Base-by-base conservation (phyloP, 139 green algal species). In the Ettlia oleoabundans region DNA sequence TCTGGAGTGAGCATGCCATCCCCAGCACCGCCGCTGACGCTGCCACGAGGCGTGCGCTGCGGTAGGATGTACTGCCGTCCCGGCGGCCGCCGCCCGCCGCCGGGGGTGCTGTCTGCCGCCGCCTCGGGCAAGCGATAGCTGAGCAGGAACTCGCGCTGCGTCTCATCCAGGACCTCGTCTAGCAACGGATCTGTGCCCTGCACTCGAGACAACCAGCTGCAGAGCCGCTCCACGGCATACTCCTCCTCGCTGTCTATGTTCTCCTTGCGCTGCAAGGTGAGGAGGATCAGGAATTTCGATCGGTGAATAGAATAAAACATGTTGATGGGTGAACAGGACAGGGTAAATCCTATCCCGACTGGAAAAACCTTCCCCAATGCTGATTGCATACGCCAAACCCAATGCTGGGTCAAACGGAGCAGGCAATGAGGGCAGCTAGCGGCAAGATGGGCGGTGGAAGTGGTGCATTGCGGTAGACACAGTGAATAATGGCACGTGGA, bases 131-230 rank as follows among this genome's bases (percentile, higher is more conserved):
- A 51, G 33, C 72, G 72, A 51, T 63, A 83, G 47, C 64, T 69
- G 24, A 83, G 78, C 33, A 76, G 47, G 78, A 74, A 83, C 35
- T 69, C 78, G 0, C 78, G 78, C 78, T 83, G 78, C 33, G 78
- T 52, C 18, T 80, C 65, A 10, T 80, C 68, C 30, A 80, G 41
- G 10, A 62, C 41, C 5, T 70, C 68, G 42, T 78, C 63, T 0
- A 79, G 26, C 33, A 63, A 35, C 43, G 65, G 65, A 40, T 81
- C 75, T 18, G 75, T 55, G 58, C 58, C 75, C 24, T 52, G 37
- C 40, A 71, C 75, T 26, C 58, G 58, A 21, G 43, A 43, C 67
- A 84, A 52, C 67, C 67, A 84, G 51, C 64, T 78, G 52, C 40
- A 62, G 28, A 84, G 78, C 51, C 78, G 66, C 52, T 78, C 67